Percentiles rank a stretch among this genome's conserved stretches.
Evolutionary conservation across 208 protist species (phyloP).

Genomic region (Trichomonas tenax): DNA sequence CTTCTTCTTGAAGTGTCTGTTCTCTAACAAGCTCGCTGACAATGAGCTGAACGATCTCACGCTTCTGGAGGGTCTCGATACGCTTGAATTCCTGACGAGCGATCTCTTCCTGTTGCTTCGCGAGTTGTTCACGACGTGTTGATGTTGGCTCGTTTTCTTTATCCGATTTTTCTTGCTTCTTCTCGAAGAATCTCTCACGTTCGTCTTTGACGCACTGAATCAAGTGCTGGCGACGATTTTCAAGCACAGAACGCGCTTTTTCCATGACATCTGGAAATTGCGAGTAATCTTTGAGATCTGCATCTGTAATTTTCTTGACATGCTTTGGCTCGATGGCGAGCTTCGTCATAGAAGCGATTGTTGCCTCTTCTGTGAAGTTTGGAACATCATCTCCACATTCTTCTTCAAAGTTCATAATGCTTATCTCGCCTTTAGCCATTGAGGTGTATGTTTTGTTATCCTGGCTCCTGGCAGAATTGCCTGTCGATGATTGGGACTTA

Average conservation of each 20-base stretch:
- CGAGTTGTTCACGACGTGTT: not conserved
- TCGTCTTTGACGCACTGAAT: not conserved
- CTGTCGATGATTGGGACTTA: not conserved
- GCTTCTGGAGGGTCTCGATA: not conserved
- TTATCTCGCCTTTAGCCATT: not conserved
- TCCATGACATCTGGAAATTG: not conserved
- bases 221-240: not conserved
- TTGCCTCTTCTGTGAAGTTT: not conserved
- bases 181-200: not conserved
- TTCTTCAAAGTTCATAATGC: conserved; percentile 7
- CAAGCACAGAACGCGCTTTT: not conserved
- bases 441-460: not conserved
- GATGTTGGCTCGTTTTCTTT: not conserved
- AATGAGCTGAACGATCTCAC: not conserved
- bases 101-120: not conserved
- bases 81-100: not conserved
- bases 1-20: not conserved
- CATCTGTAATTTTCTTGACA: not conserved
- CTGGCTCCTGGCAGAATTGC: not conserved
- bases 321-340: not conserved
- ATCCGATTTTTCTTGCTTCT: not conserved
- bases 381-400: not conserved
- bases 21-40: not conserved
- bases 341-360: not conserved
- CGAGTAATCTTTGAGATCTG: not conserved